Percentiles rank a stretch among this genome's conserved stretches.
Evolutionary conservation across 495 filamentous ascomycete genomes (phyloP).

Genomic region (Usnea hakonensis): DNA sequence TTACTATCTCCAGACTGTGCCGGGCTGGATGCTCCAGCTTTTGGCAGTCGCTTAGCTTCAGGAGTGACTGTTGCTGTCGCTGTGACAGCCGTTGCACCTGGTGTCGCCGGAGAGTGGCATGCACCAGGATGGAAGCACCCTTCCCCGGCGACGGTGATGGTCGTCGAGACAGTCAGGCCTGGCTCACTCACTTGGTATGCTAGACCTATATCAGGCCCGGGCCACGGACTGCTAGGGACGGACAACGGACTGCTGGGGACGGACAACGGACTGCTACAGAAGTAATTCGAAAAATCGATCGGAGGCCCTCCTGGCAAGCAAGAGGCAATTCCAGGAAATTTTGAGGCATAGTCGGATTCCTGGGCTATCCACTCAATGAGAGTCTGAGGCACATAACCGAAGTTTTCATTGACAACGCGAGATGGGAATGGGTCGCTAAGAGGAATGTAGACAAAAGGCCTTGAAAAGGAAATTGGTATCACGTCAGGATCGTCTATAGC

Average conservation of each 20-base stretch:
- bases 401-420: background rate
- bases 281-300: background rate
- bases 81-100: background rate
- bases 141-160: background rate
- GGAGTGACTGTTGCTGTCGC: background rate
- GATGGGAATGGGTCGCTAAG: background rate
- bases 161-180: background rate
- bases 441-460: slow-evolving; percentile 1
- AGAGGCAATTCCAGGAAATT: slow-evolving; percentile 4
- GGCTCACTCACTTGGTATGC: background rate
- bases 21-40: background rate
- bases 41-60: background rate
- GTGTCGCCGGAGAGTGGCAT: background rate
- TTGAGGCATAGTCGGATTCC: background rate
- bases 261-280: background rate
- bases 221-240: background rate
- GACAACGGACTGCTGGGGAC: background rate
- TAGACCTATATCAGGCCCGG: background rate
- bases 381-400: slow-evolving; percentile 11
- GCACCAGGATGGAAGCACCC: slow-evolving; percentile 10
- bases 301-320: slow-evolving; percentile 14
- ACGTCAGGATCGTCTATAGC: background rate
- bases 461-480: background rate
- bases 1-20: background rate
- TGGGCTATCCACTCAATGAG: slow-evolving; percentile 10